These are phyloP conservation scores for Lentinula boryana DNA, from an alignment of 768 basidiomycete species.

Conservation along the genomic window DNA sequence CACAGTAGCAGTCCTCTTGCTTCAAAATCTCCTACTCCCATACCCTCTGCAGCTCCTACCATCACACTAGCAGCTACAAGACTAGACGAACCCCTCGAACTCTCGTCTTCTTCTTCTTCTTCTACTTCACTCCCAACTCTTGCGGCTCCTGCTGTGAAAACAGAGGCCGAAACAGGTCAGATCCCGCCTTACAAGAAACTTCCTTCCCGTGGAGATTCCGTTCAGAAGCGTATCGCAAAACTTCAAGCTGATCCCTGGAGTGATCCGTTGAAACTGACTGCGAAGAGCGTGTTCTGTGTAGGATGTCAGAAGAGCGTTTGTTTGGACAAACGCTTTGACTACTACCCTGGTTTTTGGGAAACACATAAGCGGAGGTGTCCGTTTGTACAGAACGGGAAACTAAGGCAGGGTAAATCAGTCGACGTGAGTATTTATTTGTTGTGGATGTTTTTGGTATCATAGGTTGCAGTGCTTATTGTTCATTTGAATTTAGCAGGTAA, in stretches of 20 bases:
- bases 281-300: slow-evolving; percentile 6
- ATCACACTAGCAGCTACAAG: not conserved
- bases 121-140: not conserved
- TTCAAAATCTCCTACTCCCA: not conserved
- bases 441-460: not conserved
- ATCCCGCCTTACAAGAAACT: slow-evolving; percentile 4
- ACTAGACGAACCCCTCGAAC: not conserved
- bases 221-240: slow-evolving; percentile 3
- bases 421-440: not conserved
- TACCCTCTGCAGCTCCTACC: not conserved
- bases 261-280: not conserved
- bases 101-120: not conserved
- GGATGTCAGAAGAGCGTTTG: slow-evolving; percentile 4
- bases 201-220: not conserved
- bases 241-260: slow-evolving; percentile 7
- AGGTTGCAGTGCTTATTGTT: no score
- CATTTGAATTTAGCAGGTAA: not conserved
- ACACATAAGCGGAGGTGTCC: slow-evolving; percentile 4
- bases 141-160: not conserved
- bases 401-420: not conserved
- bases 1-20: not conserved
- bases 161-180: not conserved
- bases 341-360: slow-evolving; percentile 7
- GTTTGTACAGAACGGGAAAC: not conserved
- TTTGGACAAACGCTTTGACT: slow-evolving; percentile 4